Base-by-base conservation (phyloP, 306 rosid genomes). In the Arachis stenosperma region DNA sequence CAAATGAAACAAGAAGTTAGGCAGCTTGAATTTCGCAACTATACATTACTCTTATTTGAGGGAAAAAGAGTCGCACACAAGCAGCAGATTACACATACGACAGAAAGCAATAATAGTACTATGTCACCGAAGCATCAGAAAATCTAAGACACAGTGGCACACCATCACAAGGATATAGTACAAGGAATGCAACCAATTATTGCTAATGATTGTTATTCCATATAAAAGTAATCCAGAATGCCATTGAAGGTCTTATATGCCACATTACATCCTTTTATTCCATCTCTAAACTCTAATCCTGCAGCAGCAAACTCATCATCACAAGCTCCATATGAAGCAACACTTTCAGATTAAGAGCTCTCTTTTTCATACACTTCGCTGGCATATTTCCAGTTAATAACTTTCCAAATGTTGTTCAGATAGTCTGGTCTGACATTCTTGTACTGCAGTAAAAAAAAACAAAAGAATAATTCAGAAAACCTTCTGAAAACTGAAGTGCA, bases 361-460 rank as follows among this genome's bases (percentile, higher is more conserved):
- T 85, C 98, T 71, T 78, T 82, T 68, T 83, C 96, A n/a, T 73
- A 90, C 79, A 88, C 84, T 54, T 90, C 86, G 70, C 81, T 77
- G 43, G 86, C 96, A 67, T 94, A 84, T 78, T 91, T 87, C 99
- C 99, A 94, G 36, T 88, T 85, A 67, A 94, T 87, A 70, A 94
- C 97, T 74, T 88, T 89, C 99, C 99, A 94, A 78, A 95, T 87
- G 92, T 90, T 91, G 93, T 90, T 95, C 82, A 95, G 86, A 74
- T 94, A 94, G 72, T 94, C 99, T 52, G 97, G 99, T 70, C 93
- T 87, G 5, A 89, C 97, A 81, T 94, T 94, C 84, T 94, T 94
- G 90, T 94, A 94, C 99, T 94, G 95, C 88, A 85, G 71, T 33
- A 61, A 52, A 73, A 78, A 60, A 60, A 76, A 82, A 47, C 72